These are phyloP conservation scores for Helianthus annuus DNA, from an alignment of 129 eudicot genomes.

Conservation along the genomic window DNA sequence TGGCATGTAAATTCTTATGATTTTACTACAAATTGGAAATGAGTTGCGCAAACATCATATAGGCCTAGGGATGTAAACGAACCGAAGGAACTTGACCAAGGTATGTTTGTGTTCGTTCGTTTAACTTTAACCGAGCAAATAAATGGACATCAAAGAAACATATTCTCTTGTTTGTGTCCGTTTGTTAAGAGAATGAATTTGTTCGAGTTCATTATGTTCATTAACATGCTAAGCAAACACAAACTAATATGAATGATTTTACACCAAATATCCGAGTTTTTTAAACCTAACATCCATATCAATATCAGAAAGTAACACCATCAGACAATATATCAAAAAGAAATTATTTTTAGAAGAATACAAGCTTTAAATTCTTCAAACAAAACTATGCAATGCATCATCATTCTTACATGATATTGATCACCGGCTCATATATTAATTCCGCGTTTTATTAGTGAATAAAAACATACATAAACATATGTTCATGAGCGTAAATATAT, in stretches of 20 bases:
- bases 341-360: no score
- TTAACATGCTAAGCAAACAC: background rate
- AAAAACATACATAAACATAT: no score
- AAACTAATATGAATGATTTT: background rate
- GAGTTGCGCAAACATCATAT: background rate
- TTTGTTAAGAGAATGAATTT: background rate
- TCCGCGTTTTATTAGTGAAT: no score
- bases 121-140: background rate
- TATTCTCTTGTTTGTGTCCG: no score
- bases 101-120: background rate
- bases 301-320: background rate
- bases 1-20: background rate
- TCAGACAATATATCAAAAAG: background rate
- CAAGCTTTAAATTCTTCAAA: no score
- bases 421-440: no score
- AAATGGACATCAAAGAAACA: background rate
- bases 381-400: no score
- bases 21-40: background rate
- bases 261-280: background rate
- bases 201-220: background rate
- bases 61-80: background rate
- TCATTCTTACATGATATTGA: no score
- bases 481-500: no score
- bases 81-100: background rate
- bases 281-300: background rate